Conservation (phyloP, 768 basidiomycete species). For the Gelatoporia subvermispora region DNA sequence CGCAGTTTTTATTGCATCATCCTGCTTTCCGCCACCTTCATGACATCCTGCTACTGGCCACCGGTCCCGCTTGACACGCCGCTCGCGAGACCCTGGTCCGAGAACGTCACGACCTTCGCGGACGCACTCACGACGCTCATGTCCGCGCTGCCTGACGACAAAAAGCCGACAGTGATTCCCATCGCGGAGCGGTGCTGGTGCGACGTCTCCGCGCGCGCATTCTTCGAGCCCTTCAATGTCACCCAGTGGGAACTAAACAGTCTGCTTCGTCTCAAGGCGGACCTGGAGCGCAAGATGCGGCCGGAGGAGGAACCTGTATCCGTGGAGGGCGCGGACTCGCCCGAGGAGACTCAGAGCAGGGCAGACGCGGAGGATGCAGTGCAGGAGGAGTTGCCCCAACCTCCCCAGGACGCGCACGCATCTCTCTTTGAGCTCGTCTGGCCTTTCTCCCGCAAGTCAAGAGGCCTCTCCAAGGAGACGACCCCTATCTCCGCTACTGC, state of each 20-base stretch:
- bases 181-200: conserved; percentile 85
- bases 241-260: conserved; percentile 71
- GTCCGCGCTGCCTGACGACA: conserved; percentile 31
- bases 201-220: conserved; percentile 52
- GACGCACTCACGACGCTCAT: conserved; percentile 49
- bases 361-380: neutral
- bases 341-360: neutral
- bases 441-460: neutral
- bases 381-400: neutral
- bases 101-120: conserved; percentile 68
- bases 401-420: neutral
- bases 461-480: neutral
- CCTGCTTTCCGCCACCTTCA: conserved; percentile 74
- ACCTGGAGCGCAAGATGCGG: conserved; percentile 29
- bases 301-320: conserved; percentile 1
- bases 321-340: conserved; percentile 1
- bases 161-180: conserved; percentile 54
- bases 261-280: conserved; percentile 40
- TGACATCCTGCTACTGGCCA: conserved; percentile 89
- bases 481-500: neutral
- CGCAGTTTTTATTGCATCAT: conserved; percentile 83
- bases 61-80: conserved; percentile 64
- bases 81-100: conserved; percentile 61
- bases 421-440: neutral
- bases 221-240: conserved; percentile 77